These are phyloP conservation scores for Penicillium aurantiogriseum DNA, from an alignment of 2,329 filamentous ascomycete genomes.

Conservation along the genomic window DNA sequence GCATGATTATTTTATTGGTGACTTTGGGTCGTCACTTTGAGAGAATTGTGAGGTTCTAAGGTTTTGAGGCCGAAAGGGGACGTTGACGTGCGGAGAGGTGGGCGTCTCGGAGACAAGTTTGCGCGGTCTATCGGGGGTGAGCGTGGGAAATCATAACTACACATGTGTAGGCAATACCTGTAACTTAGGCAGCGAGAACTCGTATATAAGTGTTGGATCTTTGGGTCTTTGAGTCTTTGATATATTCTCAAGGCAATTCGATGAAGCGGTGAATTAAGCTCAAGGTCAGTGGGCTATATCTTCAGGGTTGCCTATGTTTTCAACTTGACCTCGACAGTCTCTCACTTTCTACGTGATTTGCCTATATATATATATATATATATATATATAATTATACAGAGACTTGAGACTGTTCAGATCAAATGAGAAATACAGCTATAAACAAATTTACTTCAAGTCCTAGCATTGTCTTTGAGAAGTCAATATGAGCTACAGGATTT, in stretches of 20 bases:
- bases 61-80: constrained; percentile 1
- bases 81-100: constrained; percentile 6
- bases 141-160: not conserved
- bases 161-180: not conserved
- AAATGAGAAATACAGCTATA: not conserved
- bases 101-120: constrained; percentile 8
- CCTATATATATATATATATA: not conserved
- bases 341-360: not conserved
- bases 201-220: not conserved
- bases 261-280: constrained; percentile 1
- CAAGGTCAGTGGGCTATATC: not conserved
- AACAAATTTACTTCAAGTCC: not conserved
- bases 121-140: not conserved
- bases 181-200: not conserved
- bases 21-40: not conserved
- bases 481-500: not conserved
- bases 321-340: not conserved
- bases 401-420: not conserved
- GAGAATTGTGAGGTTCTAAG: not conserved
- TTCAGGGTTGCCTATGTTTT: not conserved
- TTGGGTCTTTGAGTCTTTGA: not conserved
- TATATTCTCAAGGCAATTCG: not conserved
- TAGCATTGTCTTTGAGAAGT: not conserved
- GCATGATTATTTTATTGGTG: constrained; percentile 26
- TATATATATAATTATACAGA: not conserved